Base-by-base conservation (phyloP, 164 flowering plant genomes). In the Macadamia integrifolia region DNA sequence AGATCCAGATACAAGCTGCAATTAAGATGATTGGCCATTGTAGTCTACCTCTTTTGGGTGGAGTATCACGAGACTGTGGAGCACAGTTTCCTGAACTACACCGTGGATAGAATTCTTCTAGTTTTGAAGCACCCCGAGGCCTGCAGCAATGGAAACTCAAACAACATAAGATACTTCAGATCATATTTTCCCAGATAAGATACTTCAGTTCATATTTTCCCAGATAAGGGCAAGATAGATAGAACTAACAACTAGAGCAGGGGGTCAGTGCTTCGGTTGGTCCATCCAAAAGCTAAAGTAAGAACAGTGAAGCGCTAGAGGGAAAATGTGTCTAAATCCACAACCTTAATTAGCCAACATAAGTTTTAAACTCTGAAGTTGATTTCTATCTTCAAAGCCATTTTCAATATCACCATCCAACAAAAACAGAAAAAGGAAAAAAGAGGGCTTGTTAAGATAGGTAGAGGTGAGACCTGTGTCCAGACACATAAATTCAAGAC, bases 21-120 rank as follows among this genome's bases (percentile, higher is more conserved):
- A 61, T 29, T 59, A 32, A 29, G 57, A 35, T 4, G 9, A 9
- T n/a, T 57, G 42, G 60, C 11, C 18, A 60, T 31, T 6, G 23
- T 55, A 72, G 61, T 56, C 49, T 78, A 93, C 98, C 98, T 90
- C 98, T 81, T 79, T 89, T 88, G 10, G 98, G 98, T 18, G 98
- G 98, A 59, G 89, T 85, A 64, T 93, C 98, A 66, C 93, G 92
- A 6, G 93, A 93, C 69, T 91, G 96, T 29, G 91, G 96, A 66
- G 88, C 94, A 62, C 83, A 74, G 71, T 77, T 85, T 75, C 85
- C 82, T 28, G 89, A 91, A 1, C 84, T 87, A 75, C 98, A 93
- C 6, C 94, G 84, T 17, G 90, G 86, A 76, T 65, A 81, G 65
- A 87, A 90, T 61, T 82, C 86, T 58, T 84, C 91, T 74, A 77